Evolutionary conservation across 2,329 filamentous ascomycete genomes (phyloP).

Genomic region (Fusarium mexicanum): DNA sequence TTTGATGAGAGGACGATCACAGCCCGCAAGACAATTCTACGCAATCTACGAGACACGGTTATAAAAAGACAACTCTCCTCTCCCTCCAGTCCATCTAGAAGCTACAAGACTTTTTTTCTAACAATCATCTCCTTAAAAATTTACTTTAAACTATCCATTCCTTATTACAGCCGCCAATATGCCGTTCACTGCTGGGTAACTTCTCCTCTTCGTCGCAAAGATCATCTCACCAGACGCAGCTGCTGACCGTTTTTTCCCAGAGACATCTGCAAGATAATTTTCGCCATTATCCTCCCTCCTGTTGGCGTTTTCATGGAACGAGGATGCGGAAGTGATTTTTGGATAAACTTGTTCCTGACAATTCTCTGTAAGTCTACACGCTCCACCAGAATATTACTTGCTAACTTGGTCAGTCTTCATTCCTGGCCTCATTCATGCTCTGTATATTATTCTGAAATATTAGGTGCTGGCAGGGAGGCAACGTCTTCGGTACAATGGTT

Average conservation of each 20-base stretch:
- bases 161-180: background rate
- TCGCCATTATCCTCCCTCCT: background rate
- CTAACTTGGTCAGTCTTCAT: background rate
- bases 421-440: background rate
- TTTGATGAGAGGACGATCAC: background rate
- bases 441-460: background rate
- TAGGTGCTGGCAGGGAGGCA: background rate
- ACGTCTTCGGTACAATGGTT: too few species aligned
- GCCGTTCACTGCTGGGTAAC: background rate
- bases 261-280: background rate
- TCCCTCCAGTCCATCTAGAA: too few species aligned
- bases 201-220: too few species aligned
- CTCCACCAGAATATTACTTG: background rate
- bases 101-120: too few species aligned
- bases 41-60: too few species aligned
- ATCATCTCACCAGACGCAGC: too few species aligned
- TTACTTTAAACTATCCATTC: background rate
- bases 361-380: too few species aligned
- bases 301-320: background rate
- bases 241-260: background rate
- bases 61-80: too few species aligned
- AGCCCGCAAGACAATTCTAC: background rate
- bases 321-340: background rate
- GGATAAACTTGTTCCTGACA: background rate
- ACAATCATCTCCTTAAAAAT: too few species aligned